phyloP scores from a whole-genome alignment of 257 asterid genomes.

The Leptodermis oblonga region DNA sequence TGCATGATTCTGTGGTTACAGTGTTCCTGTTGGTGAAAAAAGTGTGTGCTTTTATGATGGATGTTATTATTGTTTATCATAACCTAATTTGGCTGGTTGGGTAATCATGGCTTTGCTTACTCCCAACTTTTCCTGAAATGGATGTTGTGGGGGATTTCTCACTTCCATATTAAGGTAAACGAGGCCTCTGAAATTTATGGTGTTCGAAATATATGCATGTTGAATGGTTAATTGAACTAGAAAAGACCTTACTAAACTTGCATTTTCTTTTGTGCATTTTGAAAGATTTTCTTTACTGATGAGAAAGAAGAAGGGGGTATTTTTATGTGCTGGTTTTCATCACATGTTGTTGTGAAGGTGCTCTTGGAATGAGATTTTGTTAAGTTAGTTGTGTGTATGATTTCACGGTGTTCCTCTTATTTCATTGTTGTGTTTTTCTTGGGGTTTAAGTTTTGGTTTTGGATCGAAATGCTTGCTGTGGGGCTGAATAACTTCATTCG shows the following conservation, averaged over 20 bases:
- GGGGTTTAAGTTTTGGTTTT: background rate
- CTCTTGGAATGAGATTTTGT: conserved; percentile 7
- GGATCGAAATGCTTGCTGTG: background rate
- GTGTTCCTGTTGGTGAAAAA: background rate
- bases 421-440: background rate
- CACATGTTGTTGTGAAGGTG: background rate
- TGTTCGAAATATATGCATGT: background rate
- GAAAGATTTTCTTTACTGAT: background rate
- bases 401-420: background rate
- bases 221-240: too few relatives aligned
- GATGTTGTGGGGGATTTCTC: background rate
- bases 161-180: background rate
- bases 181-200: background rate
- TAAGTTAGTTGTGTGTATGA: background rate
- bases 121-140: background rate
- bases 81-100: background rate
- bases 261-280: background rate
- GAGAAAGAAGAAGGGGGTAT: background rate
- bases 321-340: background rate
- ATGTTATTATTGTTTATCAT: background rate
- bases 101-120: background rate
- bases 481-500: background rate
- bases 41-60: background rate
- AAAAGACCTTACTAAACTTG: background rate
- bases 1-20: background rate